Evolutionary conservation across 306 rosid species (phyloP).

Genomic region (Sesbania bispinosa): DNA sequence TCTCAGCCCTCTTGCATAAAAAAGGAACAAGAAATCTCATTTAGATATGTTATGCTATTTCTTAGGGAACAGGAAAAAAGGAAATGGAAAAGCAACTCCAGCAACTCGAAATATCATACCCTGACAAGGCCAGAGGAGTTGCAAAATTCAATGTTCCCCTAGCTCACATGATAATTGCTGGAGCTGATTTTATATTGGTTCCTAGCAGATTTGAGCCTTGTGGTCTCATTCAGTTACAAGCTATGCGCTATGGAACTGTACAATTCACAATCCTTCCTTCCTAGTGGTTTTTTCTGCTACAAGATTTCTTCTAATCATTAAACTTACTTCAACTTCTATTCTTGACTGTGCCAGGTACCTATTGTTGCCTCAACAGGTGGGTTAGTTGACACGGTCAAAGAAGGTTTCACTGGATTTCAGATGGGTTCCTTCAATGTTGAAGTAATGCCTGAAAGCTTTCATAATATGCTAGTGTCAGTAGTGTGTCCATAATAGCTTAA

Average conservation of each 20-base stretch:
- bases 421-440: slow-evolving; percentile 83
- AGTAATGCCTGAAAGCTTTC: slow-evolving; percentile 35
- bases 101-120: slow-evolving; percentile 53
- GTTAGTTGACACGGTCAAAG: slow-evolving; percentile 77
- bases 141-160: slow-evolving; percentile 76
- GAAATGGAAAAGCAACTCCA: slow-evolving; percentile 76
- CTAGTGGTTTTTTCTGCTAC: neutral
- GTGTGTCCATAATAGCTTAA: neutral
- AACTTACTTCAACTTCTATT: neutral
- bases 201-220: slow-evolving; percentile 91
- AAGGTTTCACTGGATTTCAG: slow-evolving; percentile 86
- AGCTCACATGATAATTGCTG: slow-evolving; percentile 80
- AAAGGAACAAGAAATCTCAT: slow-evolving; percentile 2
- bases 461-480: neutral
- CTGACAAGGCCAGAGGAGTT: slow-evolving; percentile 69
- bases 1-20: neutral
- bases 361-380: slow-evolving; percentile 88
- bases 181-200: slow-evolving; percentile 66
- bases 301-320: neutral
- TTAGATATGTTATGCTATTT: slow-evolving; percentile 19
- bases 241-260: slow-evolving; percentile 88
- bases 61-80: slow-evolving; percentile 78
- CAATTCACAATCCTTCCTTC: neutral
- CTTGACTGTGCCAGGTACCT: slow-evolving; percentile 49
- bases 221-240: slow-evolving; percentile 83